Evolutionary conservation across 148 eudicot genomes (phyloP).

Genomic region (Rhododendron mucronatum): DNA sequence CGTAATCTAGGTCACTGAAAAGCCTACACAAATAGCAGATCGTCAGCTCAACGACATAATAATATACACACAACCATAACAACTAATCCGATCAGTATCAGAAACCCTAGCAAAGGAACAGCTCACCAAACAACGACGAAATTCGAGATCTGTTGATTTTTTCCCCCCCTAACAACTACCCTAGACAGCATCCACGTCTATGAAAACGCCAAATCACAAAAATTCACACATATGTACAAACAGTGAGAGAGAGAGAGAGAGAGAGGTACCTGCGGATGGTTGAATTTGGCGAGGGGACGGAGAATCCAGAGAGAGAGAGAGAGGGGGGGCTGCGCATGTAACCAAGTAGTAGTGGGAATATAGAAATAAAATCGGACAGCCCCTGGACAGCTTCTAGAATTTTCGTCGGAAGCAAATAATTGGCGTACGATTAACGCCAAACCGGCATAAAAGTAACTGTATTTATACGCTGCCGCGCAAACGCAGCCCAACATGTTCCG

Average conservation of each 20-base stretch:
- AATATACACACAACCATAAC: not conserved
- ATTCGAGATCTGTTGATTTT: not conserved
- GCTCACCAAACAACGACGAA: not conserved
- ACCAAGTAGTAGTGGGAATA: not conserved
- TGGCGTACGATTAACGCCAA: slow-evolving; percentile 5
- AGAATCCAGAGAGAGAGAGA: not conserved
- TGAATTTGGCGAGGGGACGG: not conserved
- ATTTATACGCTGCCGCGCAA: slow-evolving; percentile 6
- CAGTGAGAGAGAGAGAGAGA: not conserved
- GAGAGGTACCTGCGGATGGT: not conserved
- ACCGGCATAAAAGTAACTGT: not conserved
- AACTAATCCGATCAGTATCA: not conserved
- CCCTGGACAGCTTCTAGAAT: not conserved
- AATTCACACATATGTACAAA: not conserved
- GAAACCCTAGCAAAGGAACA: slow-evolving; percentile 7
- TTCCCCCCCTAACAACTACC: not conserved
- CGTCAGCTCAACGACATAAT: not conserved
- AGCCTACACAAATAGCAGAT: slow-evolving; percentile 3
- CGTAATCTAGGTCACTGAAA: not conserved
- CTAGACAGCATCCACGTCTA: not conserved
- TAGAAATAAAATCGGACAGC: not conserved
- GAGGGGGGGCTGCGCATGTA: not conserved
- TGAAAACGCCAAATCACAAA: not conserved
- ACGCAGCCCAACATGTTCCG: not conserved
- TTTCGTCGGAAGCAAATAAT: not conserved